Conservation (phyloP, 192 early-diverging fungal genomes). For the Spizellomyces punctatus region DNA sequence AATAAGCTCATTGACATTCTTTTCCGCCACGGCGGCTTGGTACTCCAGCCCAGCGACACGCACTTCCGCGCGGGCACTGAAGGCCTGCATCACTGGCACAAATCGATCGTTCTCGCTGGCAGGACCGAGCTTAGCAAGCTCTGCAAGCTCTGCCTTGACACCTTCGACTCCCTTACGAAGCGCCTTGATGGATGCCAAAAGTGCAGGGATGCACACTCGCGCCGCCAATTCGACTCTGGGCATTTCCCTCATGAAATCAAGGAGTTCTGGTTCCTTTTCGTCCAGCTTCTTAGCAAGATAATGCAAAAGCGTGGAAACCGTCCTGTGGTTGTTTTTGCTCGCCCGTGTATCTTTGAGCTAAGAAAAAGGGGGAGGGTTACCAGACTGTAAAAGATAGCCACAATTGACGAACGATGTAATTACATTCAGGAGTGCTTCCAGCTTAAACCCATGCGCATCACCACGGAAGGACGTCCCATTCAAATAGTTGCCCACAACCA, state of each 20-base stretch:
- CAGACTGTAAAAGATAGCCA: background rate
- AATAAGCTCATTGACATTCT: constrained; percentile 37
- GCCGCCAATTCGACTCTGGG: constrained; percentile 45
- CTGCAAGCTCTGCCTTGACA: constrained; percentile 33
- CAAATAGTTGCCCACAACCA: constrained; percentile 56
- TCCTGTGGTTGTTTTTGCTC: constrained; percentile 6
- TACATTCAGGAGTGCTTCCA: constrained; percentile 40
- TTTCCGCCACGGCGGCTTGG: constrained; percentile 34
- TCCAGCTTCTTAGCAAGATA: constrained; percentile 47
- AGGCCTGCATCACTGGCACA: constrained; percentile 30
- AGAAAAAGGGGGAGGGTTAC: background rate
- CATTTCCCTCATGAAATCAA: constrained; percentile 48
- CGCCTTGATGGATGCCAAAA: constrained; percentile 32
- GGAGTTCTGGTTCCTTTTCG: constrained; percentile 34
- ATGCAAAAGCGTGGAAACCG: constrained; percentile 51
- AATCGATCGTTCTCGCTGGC: constrained; percentile 31
- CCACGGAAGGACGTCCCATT: constrained; percentile 54
- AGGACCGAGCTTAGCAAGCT: constrained; percentile 12
- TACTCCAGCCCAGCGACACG: constrained; percentile 33
- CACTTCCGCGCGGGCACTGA: constrained; percentile 29
- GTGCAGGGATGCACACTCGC: constrained; percentile 35
- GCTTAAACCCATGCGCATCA: constrained; percentile 51
- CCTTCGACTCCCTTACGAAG: constrained; percentile 33
- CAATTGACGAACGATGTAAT: background rate
- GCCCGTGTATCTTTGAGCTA: constrained; percentile 50